phyloP scores from a whole-genome alignment of 768 basidiomycete species.

The Kwoniella newhampshirensis region DNA sequence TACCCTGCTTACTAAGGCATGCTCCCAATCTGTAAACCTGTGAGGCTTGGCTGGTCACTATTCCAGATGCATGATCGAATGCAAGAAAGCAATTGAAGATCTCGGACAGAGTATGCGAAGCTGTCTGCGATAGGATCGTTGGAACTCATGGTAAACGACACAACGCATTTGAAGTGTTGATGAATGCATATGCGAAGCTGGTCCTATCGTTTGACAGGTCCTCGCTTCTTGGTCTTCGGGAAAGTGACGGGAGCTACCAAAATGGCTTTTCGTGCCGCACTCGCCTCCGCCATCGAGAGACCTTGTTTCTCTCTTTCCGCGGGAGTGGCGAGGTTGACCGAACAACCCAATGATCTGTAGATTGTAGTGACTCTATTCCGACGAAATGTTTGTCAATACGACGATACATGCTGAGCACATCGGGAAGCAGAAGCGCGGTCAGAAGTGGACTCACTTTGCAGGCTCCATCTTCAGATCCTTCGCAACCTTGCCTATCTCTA shows the following conservation, averaged over 20 bases:
- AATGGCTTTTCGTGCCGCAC: slow-evolving; percentile 66
- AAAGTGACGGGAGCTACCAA: slow-evolving; percentile 76
- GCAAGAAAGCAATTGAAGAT: no score
- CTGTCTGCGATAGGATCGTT: no score
- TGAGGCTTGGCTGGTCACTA: no score
- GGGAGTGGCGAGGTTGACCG: slow-evolving; percentile 61
- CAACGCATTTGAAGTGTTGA: no score
- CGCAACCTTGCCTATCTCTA: slow-evolving; percentile 68
- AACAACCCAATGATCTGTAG: slow-evolving; percentile 81
- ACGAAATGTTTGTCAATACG: slow-evolving; percentile 8
- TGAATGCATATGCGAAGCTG: no score
- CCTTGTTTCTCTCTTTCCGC: slow-evolving; percentile 71
- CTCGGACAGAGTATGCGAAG: no score
- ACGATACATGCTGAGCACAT: not conserved
- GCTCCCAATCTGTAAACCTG: no score
- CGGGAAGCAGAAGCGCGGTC: not conserved
- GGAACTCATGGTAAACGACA: no score
- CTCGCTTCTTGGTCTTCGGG: slow-evolving; percentile 61
- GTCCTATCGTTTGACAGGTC: slow-evolving; percentile 41
- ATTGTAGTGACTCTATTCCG: slow-evolving; percentile 61
- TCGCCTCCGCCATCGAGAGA: slow-evolving; percentile 64
- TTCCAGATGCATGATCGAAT: no score
- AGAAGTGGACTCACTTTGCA: slow-evolving; percentile 60
- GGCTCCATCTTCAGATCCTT: slow-evolving; percentile 69
- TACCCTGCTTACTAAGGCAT: no score